phyloP scores from a whole-genome alignment of 1,139 yeast species.

The Pneumocystis murina region DNA sequence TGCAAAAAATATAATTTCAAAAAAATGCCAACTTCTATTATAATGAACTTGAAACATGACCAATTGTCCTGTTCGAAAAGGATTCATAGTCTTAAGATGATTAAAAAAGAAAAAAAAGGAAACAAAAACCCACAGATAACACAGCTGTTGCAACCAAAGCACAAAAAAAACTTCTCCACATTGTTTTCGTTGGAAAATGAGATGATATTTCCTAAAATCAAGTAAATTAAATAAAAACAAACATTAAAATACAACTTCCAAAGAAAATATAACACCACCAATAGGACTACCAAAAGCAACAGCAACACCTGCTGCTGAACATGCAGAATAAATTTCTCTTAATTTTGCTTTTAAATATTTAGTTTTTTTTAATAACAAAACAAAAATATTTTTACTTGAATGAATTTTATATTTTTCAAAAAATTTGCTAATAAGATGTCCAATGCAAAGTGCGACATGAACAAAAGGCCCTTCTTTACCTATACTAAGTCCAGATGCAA shows the following conservation, averaged over 20 bases:
- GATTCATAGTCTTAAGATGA: constrained; percentile 37
- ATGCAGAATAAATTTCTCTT: constrained; percentile 61
- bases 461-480: constrained; percentile 84
- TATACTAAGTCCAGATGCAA: constrained; percentile 64
- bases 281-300: constrained; percentile 63
- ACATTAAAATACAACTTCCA: constrained; percentile 28
- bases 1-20: constrained; percentile 69
- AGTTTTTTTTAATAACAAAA: constrained; percentile 8
- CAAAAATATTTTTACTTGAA: constrained; percentile 18
- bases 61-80: constrained; percentile 86
- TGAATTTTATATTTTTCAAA: constrained; percentile 32
- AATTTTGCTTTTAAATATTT: constrained; percentile 17
- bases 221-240: neutral
- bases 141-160: constrained; percentile 78
- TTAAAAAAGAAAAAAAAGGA: constrained; percentile 21
- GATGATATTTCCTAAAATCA: constrained; percentile 41
- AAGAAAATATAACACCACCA: constrained; percentile 54
- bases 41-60: constrained; percentile 82
- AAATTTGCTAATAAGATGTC: constrained; percentile 46
- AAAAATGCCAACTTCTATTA: constrained; percentile 72
- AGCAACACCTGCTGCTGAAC: constrained; percentile 63
- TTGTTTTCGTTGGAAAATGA: constrained; percentile 56
- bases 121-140: constrained; percentile 21
- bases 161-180: constrained; percentile 88
- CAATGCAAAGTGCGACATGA: constrained; percentile 73